Evolutionary conservation across 345 rosid species (phyloP).

Genomic region (Noccaea caerulescens): DNA sequence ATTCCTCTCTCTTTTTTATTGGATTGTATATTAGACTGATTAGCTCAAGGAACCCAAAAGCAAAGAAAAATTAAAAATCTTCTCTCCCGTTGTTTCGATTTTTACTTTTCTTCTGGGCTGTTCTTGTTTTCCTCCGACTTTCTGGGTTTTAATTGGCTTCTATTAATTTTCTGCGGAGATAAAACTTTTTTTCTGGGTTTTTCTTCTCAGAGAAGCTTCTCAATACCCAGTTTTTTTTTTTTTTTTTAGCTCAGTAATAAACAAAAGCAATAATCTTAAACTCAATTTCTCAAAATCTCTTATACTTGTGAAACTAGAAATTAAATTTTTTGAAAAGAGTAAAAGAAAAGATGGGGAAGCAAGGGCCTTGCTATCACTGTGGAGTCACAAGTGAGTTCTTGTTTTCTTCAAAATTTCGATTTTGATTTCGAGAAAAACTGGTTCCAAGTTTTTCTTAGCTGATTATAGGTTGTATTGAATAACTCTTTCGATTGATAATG

Average conservation of each 20-base stretch:
- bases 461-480: conserved; percentile 21
- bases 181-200: conserved; percentile 47
- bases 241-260: conserved; percentile 41
- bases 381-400: conserved; percentile 98
- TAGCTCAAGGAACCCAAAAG: conserved; percentile 47
- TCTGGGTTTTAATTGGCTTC: conserved; percentile 38
- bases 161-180: not conserved
- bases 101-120: conserved; percentile 33
- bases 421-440: not conserved
- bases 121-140: conserved; percentile 15
- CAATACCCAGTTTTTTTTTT: conserved; percentile 30
- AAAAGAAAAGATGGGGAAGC: conserved; percentile 79
- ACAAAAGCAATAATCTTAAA: conserved; percentile 7
- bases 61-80: not conserved
- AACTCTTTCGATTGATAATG: conserved; percentile 29
- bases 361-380: conserved; percentile 98
- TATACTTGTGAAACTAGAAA: conserved; percentile 22
- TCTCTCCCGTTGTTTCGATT: conserved; percentile 25
- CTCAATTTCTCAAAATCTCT: conserved; percentile 22
- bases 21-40: conserved; percentile 51
- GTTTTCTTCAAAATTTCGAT: conserved; percentile 38
- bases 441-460: not conserved
- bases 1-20: conserved; percentile 64
- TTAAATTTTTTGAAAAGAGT: conserved; percentile 14
- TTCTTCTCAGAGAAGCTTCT: conserved; percentile 48